Evolutionary conservation across 345 rosid genomes (phyloP).

Genomic region (Populus pruinosa): DNA sequence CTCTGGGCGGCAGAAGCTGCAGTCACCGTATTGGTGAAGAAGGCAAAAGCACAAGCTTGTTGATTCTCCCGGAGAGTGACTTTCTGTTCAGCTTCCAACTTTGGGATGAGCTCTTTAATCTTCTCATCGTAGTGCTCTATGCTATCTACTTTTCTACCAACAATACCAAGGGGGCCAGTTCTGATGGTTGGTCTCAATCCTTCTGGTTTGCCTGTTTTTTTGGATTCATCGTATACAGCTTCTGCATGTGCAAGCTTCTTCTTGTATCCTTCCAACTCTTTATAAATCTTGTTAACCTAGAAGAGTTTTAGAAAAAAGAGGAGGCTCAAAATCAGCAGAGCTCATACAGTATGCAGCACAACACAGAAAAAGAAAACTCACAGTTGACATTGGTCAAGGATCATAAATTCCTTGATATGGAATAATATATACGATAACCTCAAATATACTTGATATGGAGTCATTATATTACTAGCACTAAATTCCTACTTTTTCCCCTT

Average conservation of each 20-base stretch:
- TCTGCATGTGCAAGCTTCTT: constrained; percentile 82
- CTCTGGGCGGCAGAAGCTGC: constrained; percentile 77
- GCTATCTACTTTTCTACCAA: constrained; percentile 69
- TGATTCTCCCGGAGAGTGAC: constrained; percentile 73
- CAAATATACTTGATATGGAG: background rate
- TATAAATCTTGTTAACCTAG: constrained; percentile 74
- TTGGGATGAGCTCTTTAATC: constrained; percentile 48
- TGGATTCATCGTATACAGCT: constrained; percentile 45
- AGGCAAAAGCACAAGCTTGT: constrained; percentile 60
- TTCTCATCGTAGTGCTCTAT: constrained; percentile 60
- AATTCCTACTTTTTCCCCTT: background rate
- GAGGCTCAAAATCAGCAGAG: background rate
- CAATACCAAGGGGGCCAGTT: constrained; percentile 64
- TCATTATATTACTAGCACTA: too few species aligned
- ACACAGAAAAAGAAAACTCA: background rate
- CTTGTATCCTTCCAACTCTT: constrained; percentile 63
- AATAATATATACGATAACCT: background rate
- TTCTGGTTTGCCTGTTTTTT: constrained; percentile 31
- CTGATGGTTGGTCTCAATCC: constrained; percentile 55
- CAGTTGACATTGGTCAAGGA: background rate
- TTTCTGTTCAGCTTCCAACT: constrained; percentile 71
- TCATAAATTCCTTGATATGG: background rate
- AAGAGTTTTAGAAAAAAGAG: background rate
- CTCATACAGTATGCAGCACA: background rate
- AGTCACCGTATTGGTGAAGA: constrained; percentile 63